Base-by-base conservation (phyloP, 306 rosid genomes). In the Boehmeria nivea region DNA sequence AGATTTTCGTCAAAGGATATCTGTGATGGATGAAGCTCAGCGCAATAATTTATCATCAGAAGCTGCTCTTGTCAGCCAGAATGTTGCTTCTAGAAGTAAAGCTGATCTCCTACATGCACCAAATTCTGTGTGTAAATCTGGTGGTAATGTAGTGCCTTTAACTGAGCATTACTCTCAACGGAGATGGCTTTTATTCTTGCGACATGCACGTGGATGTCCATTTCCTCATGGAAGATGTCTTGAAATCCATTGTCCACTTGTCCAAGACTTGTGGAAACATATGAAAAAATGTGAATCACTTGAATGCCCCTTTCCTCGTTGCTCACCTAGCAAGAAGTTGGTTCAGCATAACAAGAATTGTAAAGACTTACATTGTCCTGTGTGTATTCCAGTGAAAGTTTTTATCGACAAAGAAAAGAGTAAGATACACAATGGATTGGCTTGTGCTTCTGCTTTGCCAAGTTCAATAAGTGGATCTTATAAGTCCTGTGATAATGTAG, bases 151-250 rank as follows among this genome's bases (percentile, higher is more conserved):
- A 24, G 58, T 59, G 43, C n/a, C 20, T 24, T 75, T 70, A 15
- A 72, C 39, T 19, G 78, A 71, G 16, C 84, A 70, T 52, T 57
- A 62, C 64, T 83, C 85, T 74, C 99, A 93, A 64, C 96, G 81
- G 64, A 83, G 73, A 65, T 93, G 99, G 99, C 95, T 93, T 73
- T 65, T 93, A 66, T 93, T 93, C 76, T 68, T 93, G 52, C 71
- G 76, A 44, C 99, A 93, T 76, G 99, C 99, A 18, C 83, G 89
- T 38, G 65, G 77, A 3, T 93, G 99, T 65, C 24, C 71, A 39
- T 83, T 85, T 42, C 86, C 88, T 6, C 83, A 93, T 78, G 99
- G 99, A 45, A 76, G 65, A 75, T 93, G 99, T 75, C 78, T 40
- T 26, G 89, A 79, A 65, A 77, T 37, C 61, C 45, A 45, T 63